These are phyloP conservation scores for Aspergillus indologenus DNA, from an alignment of 495 filamentous ascomycete species.

Conservation along the genomic window DNA sequence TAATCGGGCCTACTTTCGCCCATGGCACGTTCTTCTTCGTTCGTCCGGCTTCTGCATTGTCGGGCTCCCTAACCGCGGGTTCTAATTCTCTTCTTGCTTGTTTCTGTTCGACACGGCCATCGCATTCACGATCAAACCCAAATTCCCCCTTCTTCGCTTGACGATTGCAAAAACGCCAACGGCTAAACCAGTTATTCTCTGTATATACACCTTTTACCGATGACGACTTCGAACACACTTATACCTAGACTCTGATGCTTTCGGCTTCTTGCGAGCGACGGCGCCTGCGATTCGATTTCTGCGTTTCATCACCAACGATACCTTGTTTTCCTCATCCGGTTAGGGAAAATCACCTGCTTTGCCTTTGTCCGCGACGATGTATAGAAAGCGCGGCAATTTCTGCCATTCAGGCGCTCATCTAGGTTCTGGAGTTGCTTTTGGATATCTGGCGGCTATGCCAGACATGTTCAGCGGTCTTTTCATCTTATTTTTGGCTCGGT, in stretches of 20 bases:
- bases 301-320: slow-evolving; percentile 40
- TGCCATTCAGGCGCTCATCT: slow-evolving; percentile 40
- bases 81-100: slow-evolving; percentile 37
- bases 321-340: slow-evolving; percentile 41
- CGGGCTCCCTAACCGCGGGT: slow-evolving; percentile 42
- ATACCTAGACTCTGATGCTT: slow-evolving; percentile 43
- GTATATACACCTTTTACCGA: slow-evolving; percentile 42
- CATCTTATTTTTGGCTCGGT: slow-evolving; percentile 34
- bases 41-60: slow-evolving; percentile 44
- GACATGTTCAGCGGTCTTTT: slow-evolving; percentile 27
- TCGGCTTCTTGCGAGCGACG: slow-evolving; percentile 47
- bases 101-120: slow-evolving; percentile 32
- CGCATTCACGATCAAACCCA: slow-evolving; percentile 28
- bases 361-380: slow-evolving; percentile 42
- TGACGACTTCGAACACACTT: slow-evolving; percentile 34
- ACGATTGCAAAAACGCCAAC: slow-evolving; percentile 33
- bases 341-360: slow-evolving; percentile 37
- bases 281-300: slow-evolving; percentile 46
- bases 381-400: slow-evolving; percentile 44
- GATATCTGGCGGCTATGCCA: slow-evolving; percentile 36
- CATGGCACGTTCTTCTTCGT: slow-evolving; percentile 35
- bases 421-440: slow-evolving; percentile 39
- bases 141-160: slow-evolving; percentile 24
- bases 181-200: slow-evolving; percentile 33
- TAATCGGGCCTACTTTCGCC: slow-evolving; percentile 28